These are phyloP conservation scores for Phytophthora cactorum DNA, from an alignment of 352 stramenopile genomes.

Conservation along the genomic window DNA sequence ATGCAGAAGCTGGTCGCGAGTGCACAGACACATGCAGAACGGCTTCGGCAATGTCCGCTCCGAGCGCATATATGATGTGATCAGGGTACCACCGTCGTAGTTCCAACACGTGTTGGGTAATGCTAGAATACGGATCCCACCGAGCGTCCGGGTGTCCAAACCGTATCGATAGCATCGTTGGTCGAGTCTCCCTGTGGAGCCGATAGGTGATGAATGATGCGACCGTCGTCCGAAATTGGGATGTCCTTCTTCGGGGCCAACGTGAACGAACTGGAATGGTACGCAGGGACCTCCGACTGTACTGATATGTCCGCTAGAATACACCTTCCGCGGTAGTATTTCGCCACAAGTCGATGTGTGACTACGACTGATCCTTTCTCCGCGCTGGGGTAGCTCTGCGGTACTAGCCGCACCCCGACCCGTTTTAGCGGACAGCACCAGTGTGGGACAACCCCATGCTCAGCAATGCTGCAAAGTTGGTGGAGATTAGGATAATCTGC, in stretches of 20 bases:
- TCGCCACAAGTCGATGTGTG: not conserved
- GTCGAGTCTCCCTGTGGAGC: not conserved
- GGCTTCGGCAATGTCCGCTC: slow-evolving; percentile 2
- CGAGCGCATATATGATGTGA: not conserved
- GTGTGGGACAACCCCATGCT: slow-evolving; percentile 10
- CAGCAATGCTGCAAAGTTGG: not conserved
- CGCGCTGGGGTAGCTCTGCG: slow-evolving; percentile 9
- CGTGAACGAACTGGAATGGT: slow-evolving; percentile 15
- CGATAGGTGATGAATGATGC: not conserved
- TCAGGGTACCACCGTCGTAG: not conserved
- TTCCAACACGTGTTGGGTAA: not conserved
- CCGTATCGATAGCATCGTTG: not conserved
- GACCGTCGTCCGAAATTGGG: not conserved
- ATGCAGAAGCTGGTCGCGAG: not conserved
- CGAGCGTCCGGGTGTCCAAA: not conserved
- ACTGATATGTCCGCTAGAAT: not conserved
- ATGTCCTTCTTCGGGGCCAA: not conserved
- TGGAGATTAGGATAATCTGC: no score
- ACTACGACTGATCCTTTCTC: not conserved
- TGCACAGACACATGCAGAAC: slow-evolving; percentile 1
- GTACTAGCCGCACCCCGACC: not conserved
- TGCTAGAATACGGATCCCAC: not conserved
- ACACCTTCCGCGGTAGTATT: slow-evolving; percentile 12
- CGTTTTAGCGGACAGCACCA: not conserved
- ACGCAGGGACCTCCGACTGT: not conserved